A percentile compares a stretch with the other conserved stretches of the same genome.
These are phyloP conservation scores for Blastocystis sp. DNA, from an alignment of 352 stramenopile species.

Conservation along the genomic window DNA sequence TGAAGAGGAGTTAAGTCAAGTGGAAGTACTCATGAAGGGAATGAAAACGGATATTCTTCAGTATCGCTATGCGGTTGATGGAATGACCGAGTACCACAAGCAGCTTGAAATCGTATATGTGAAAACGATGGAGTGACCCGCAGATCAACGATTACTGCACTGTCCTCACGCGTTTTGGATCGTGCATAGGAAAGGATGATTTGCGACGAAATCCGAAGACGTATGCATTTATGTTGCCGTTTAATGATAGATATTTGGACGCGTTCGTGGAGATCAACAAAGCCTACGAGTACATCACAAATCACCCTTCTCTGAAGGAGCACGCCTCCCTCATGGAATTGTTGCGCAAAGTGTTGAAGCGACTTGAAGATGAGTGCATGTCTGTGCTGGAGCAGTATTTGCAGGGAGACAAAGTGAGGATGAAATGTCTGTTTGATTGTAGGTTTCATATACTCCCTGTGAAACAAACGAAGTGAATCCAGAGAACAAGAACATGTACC, in stretches of 20 bases:
- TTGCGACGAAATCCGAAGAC: not conserved
- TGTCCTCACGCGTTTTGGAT: not conserved
- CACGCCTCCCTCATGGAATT: not conserved
- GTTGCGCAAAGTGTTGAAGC: not conserved
- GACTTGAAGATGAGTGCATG: slow-evolving; percentile 26
- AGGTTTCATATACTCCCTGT: not conserved
- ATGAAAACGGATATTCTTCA: slow-evolving; percentile 53
- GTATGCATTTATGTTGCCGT: not conserved
- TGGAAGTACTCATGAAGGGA: slow-evolving; percentile 50
- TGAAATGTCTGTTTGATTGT: not conserved
- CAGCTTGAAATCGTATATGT: slow-evolving; percentile 22
- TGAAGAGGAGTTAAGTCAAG: slow-evolving; percentile 22
- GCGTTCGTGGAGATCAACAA: slow-evolving; percentile 15
- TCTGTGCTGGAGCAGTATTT: not conserved
- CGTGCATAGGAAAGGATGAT: not conserved
- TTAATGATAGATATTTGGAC: slow-evolving; percentile 18
- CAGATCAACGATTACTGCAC: slow-evolving; percentile 41
- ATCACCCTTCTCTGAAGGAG: not conserved
- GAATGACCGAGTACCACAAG: slow-evolving; percentile 42
- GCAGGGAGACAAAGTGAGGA: not conserved
- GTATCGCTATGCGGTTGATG: slow-evolving; percentile 31
- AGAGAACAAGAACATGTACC: not conserved
- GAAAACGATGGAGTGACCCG: too few species aligned
- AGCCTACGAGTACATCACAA: not conserved
- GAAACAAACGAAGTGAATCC: not conserved